phyloP scores from a whole-genome alignment of 306 rosid genomes.

The Vigna angularis region DNA sequence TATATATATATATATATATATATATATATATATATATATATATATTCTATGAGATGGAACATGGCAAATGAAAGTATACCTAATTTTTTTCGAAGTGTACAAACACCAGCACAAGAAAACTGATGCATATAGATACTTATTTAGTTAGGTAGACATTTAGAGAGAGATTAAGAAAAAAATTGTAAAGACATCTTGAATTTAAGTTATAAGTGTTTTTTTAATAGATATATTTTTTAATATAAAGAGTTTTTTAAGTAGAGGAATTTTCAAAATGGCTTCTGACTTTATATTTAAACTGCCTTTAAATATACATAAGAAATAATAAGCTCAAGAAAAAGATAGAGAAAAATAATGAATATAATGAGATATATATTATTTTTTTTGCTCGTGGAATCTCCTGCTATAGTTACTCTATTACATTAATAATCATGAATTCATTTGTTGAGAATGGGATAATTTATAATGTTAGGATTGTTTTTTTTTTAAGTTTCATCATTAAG shows the following conservation, averaged over 20 bases:
- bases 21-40: background rate
- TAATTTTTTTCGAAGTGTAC: background rate
- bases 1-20: background rate
- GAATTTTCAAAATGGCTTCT: too few relatives aligned
- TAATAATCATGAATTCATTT: background rate
- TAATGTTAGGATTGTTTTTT: too few relatives aligned
- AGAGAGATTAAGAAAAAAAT: background rate
- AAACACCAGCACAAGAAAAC: background rate
- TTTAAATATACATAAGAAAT: background rate
- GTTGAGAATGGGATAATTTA: too few relatives aligned
- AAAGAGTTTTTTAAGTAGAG: too few relatives aligned
- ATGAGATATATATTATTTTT: background rate
- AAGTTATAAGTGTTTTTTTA: too few relatives aligned
- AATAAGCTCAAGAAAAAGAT: background rate
- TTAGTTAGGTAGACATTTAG: background rate
- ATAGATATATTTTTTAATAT: too few relatives aligned
- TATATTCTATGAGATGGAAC: background rate
- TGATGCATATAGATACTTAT: background rate
- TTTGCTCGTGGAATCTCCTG: background rate
- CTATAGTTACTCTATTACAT: background rate
- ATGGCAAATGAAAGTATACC: background rate
- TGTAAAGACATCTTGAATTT: too few relatives aligned
- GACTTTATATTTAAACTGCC: too few relatives aligned
- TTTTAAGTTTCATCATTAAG: too few relatives aligned
- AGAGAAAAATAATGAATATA: background rate